These are phyloP conservation scores for Rubus parviflorus DNA, from an alignment of 306 rosid species.

Conservation along the genomic window DNA sequence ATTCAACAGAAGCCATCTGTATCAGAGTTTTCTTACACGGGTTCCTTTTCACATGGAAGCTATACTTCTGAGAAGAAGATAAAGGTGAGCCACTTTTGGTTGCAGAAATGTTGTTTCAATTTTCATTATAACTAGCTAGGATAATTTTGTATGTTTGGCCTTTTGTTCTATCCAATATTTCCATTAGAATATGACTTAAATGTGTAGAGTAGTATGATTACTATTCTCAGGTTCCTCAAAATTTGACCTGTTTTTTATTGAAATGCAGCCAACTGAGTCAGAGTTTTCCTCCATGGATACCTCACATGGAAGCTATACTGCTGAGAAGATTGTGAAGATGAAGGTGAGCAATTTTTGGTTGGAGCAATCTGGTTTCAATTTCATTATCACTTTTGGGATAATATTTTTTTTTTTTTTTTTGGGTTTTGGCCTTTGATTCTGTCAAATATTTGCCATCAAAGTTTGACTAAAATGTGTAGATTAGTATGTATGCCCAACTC, in stretches of 20 bases:
- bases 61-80: slow-evolving; percentile 30
- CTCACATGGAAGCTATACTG: slow-evolving; percentile 31
- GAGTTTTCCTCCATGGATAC: slow-evolving; percentile 23
- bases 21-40: slow-evolving; percentile 30
- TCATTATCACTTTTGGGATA: background rate
- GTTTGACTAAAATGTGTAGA: too few species aligned
- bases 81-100: slow-evolving; percentile 24
- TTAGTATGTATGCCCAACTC: background rate
- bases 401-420: background rate
- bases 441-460: too few species aligned
- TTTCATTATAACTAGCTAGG: background rate
- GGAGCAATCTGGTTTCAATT: background rate
- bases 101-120: background rate
- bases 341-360: slow-evolving; percentile 23
- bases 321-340: slow-evolving; percentile 24
- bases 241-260: background rate
- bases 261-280: slow-evolving; percentile 23
- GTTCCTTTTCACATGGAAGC: slow-evolving; percentile 32
- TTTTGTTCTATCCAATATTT: background rate
- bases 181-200: background rate
- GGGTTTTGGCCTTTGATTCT: background rate
- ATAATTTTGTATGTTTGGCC: background rate
- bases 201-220: background rate
- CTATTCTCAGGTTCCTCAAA: background rate
- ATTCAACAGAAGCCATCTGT: slow-evolving; percentile 12